Evolutionary conservation across 2,329 filamentous ascomycete genomes (phyloP).

Genomic region (Microascus cirrosus): DNA sequence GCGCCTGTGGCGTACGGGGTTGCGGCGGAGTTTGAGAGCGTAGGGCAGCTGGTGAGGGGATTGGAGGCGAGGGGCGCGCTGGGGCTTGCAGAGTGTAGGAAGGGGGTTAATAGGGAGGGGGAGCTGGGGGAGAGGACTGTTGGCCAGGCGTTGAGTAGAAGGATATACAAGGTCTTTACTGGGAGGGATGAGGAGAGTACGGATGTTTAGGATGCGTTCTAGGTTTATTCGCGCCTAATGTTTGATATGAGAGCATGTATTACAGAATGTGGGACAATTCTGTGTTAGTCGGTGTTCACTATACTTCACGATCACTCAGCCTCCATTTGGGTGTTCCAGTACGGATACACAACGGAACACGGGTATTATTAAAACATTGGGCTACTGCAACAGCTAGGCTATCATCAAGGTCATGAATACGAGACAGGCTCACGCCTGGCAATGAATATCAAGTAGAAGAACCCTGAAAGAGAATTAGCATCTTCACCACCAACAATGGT

Average conservation of each 20-base stretch:
- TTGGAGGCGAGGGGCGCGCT: constrained; percentile 48
- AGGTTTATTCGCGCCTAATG: constrained; percentile 2
- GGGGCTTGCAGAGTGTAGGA: constrained; percentile 50
- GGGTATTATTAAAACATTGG: neutral
- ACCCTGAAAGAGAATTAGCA: neutral
- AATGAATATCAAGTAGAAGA: neutral
- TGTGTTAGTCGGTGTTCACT: too few relatives aligned
- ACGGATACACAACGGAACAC: neutral
- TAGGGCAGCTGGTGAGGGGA: constrained; percentile 45
- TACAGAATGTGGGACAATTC: neutral
- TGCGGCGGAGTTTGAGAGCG: constrained; percentile 44
- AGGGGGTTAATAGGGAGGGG: constrained; percentile 46
- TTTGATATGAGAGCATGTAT: neutral
- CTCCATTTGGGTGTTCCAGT: neutral
- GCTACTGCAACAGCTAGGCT: neutral
- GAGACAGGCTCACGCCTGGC: neutral
- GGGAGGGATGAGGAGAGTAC: constrained; percentile 42
- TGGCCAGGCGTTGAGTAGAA: constrained; percentile 46
- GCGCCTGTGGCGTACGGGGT: constrained; percentile 63
- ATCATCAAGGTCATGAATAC: neutral
- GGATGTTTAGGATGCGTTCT: constrained; percentile 36
- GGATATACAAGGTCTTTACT: constrained; percentile 50
- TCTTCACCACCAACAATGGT: neutral
- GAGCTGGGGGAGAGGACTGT: constrained; percentile 41
- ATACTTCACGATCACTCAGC: neutral